phyloP scores from a whole-genome alignment of 1,284 basidiomycete species.

The Malassezia caprae region DNA sequence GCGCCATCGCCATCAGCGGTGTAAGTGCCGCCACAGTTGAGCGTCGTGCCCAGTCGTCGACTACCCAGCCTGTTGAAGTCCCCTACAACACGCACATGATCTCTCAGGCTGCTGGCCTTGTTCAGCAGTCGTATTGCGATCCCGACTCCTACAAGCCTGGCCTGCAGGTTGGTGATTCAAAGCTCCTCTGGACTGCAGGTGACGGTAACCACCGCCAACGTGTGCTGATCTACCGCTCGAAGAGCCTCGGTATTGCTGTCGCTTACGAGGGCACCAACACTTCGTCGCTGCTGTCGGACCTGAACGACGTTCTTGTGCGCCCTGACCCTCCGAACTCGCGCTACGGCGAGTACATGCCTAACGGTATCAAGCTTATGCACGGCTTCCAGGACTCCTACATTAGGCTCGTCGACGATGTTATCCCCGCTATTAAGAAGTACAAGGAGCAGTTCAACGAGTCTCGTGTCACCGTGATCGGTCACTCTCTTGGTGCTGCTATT shows the following conservation, averaged over 20 bases:
- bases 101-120: conserved; percentile 12
- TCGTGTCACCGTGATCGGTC: conserved; percentile 26
- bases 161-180: conserved; percentile 21
- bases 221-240: conserved; percentile 28
- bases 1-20: not conserved
- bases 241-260: conserved; percentile 25
- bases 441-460: conserved; percentile 20
- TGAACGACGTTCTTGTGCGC: conserved; percentile 26
- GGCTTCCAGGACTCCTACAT: conserved; percentile 39
- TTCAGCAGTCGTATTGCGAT: conserved; percentile 12
- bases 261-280: conserved; percentile 34
- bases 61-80: conserved; percentile 4
- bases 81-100: not conserved
- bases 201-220: conserved; percentile 26
- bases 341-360: conserved; percentile 19
- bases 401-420: conserved; percentile 22
- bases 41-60: not conserved
- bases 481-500: conserved; percentile 38
- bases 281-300: conserved; percentile 21
- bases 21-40: not conserved
- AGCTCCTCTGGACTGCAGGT: conserved; percentile 28
- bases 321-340: conserved; percentile 20
- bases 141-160: not conserved
- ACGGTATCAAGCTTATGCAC: conserved; percentile 20
- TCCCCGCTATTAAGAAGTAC: conserved; percentile 24